Base-by-base conservation (phyloP, 2,329 filamentous ascomycete species). In the Blumeriella jaapii region DNA sequence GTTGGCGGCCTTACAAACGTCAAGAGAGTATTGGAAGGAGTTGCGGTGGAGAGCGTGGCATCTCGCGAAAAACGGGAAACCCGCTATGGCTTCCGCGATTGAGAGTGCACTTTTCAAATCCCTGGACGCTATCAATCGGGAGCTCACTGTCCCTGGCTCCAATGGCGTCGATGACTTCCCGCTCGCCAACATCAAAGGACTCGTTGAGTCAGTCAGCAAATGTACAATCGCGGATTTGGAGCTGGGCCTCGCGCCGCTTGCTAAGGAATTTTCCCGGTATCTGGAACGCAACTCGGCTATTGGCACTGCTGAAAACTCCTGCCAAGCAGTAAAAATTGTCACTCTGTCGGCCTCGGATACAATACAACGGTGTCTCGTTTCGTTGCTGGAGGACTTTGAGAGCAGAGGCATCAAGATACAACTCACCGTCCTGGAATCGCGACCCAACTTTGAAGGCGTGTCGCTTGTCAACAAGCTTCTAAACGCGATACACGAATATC, bases 291-390 rank as follows among this genome's bases (percentile, higher is more conserved):
- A 34, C 14, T 23, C 4, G 20, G 12, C 18, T 8, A n/a, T 15
- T 6, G 15, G 19, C 11, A 19, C 12, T 9, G 11, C 9, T 4
- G 16, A 15, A 18, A 19, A 13, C 6, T 19, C 20, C 3, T 19
- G 6, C 13, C n/a, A 25, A n/a, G 6, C 22, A 16, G 38, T 76
- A 16, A 64, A 59, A 0, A 62, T 80, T 3, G 56, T 80, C 37
- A 81, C 74, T 0, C 50, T 80, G 2, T 79, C 74, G 0, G 67
- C 67, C 6, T 80, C 74, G 41, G 78, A 73, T 3, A 78, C 76
- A 0, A 71, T 80, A 39, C 59, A 56, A 3, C 52, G 60, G 11
- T 63, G 61, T 31, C 59, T 81, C 8, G 46, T 15, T 2, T 14
- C 10, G 1, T 18, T 49, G 13, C 39, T 63, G 2, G 56, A 63